Evolutionary conservation across 2,329 filamentous ascomycete genomes (phyloP), one percentile per base, ranked within the genome.

Genomic region (Dactylonectria macrodidyma): DNA sequence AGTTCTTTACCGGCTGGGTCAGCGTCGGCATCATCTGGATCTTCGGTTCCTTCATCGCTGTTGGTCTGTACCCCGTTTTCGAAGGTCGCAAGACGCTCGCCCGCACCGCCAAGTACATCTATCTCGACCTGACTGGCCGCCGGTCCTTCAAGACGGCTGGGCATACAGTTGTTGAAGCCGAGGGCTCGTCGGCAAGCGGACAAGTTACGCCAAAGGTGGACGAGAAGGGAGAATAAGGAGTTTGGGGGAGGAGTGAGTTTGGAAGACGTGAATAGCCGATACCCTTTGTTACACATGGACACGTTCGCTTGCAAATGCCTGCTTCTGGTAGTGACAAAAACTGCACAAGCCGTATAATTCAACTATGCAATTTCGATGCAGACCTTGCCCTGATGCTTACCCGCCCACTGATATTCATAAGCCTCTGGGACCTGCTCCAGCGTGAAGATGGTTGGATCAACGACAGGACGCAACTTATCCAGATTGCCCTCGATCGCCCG

Each of bases 31-130:
- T 95, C 34, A 80, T 93, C 2, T 95, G 92, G 92, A 82, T 94
- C 62, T 92, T 93, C 76, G 89, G 88, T 74, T 92, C 90, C 3
- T 83, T 91, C 2, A 84, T 91, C 62, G 92, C 90, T 10, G 94
- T 97, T 0, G 94, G 93, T 0, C 46, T 97, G 0, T 97, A 92
- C 80, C 95, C 95, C 7, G 82, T 96, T 1, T 96, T 88, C 80
- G 94, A 97, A 78, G 93, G 94, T 0, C 84, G 95, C 2, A 81
- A 85, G 66, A 95, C 64, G 19, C 59, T 66, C 7, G 16, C 62
- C 9, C 59, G 64, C 3, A 66, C 64, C 5, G 64, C 64, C 16
- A 62, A 62, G 33, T 66, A 54, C 47, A 66, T 66, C 22, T 66
- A 58, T 12, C 38, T 57, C 24, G 64, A 66, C 19, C 14, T 66